These are phyloP conservation scores for Aspergillus awamori DNA, from an alignment of 2,329 filamentous ascomycete species.

Conservation along the genomic window DNA sequence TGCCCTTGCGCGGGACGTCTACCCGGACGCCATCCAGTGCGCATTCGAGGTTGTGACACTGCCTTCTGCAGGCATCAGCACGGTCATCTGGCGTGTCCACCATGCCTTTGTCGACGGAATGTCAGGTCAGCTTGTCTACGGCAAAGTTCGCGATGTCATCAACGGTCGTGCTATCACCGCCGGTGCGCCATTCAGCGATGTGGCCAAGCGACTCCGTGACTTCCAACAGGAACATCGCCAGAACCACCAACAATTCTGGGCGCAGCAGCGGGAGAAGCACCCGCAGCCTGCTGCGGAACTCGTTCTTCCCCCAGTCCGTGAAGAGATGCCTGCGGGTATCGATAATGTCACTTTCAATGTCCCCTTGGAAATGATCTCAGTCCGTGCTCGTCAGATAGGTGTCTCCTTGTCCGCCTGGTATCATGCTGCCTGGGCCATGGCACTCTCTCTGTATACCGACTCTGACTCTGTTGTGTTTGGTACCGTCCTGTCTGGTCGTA, in stretches of 20 bases:
- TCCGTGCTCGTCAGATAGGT: not conserved
- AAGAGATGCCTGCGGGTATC: not conserved
- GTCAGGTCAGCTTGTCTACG: constrained; percentile 26
- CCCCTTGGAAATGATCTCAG: not conserved
- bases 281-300: not conserved
- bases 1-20: not conserved
- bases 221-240: not conserved
- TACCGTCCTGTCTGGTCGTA: constrained; percentile 12
- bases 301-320: not conserved
- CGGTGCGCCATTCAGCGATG: constrained; percentile 5
- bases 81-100: constrained; percentile 37
- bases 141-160: constrained; percentile 24
- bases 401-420: constrained; percentile 8
- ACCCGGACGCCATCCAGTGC: not conserved
- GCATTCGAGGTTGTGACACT: not conserved
- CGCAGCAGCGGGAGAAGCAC: not conserved
- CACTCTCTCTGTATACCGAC: constrained; percentile 2
- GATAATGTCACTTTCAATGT: not conserved
- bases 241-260: constrained; percentile 7
- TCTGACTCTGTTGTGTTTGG: constrained; percentile 11
- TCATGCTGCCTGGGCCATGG: constrained; percentile 14
- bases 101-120: constrained; percentile 39
- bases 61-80: not conserved
- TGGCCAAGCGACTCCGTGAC: constrained; percentile 1
- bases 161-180: constrained; percentile 11